Conservation (phyloP, 352 stramenopile species). For the Globisporangium nunn region DNA sequence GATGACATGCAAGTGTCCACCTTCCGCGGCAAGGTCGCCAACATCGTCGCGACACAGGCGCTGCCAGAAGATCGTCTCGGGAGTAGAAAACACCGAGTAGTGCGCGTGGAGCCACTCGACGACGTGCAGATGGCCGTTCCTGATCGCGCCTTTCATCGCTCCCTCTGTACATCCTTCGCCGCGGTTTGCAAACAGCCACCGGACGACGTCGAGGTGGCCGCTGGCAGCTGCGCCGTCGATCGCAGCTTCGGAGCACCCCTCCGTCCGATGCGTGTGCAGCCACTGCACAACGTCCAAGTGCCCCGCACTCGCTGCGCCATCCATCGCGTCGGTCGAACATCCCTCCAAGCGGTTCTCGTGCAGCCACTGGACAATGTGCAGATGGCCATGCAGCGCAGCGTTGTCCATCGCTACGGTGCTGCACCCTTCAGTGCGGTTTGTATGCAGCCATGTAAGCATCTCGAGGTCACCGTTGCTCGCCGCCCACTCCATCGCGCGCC, state of each 20-base stretch:
- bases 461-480: neutral
- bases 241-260: neutral
- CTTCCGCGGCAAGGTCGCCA: neutral
- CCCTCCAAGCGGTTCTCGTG: conserved; percentile 4
- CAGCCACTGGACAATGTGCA: conserved; percentile 5
- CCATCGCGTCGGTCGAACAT: conserved; percentile 3
- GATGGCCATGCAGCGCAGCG: conserved; percentile 1
- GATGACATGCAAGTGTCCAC: neutral
- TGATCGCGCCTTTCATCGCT: neutral
- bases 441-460: conserved; percentile 4
- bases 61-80: conserved; percentile 1
- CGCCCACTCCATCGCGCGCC: neutral
- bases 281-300: neutral
- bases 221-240: neutral
- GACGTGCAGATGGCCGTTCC: neutral
- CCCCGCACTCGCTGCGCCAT: neutral
- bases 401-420: neutral
- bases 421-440: conserved; percentile 1
- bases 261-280: neutral
- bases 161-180: neutral
- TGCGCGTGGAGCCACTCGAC: conserved; percentile 3
- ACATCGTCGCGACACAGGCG: neutral
- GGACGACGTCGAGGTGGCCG: neutral
- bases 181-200: neutral
- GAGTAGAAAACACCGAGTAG: neutral